Evolutionary conservation across 1,284 basidiomycete species (phyloP).

Genomic region (Coriolopsis trogii): DNA sequence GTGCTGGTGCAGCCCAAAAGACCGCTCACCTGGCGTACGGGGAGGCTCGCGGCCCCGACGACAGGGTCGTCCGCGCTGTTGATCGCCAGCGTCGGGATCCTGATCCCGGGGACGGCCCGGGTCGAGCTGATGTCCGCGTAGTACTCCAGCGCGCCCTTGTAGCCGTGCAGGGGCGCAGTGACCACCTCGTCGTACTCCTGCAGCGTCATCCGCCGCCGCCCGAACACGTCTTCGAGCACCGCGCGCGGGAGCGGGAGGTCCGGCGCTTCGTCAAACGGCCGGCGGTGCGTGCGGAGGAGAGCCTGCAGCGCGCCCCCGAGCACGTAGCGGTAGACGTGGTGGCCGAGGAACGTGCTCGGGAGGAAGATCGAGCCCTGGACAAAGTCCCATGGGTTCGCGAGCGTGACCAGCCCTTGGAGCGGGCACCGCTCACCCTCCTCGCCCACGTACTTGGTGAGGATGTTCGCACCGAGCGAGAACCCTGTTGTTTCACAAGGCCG

Average conservation of each 20-base stretch:
- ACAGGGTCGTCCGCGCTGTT: conserved; percentile 34
- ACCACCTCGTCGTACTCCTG: conserved; percentile 26
- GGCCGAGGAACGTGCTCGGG: conserved; percentile 24
- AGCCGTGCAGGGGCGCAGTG: conserved; percentile 27
- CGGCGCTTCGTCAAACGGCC: conserved; percentile 19
- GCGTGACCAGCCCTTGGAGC: conserved; percentile 24
- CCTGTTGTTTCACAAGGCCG: conserved; percentile 19
- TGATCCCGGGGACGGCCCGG: conserved; percentile 18
- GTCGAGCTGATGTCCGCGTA: conserved; percentile 28
- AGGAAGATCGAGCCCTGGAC: conserved; percentile 21
- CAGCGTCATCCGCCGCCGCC: conserved; percentile 20
- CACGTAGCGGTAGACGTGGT: conserved; percentile 28
- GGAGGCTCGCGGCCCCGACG: conserved; percentile 17
- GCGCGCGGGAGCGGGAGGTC: conserved; percentile 13
- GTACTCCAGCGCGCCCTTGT: conserved; percentile 27
- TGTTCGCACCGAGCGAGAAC: conserved; percentile 34
- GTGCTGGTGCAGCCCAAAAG: too few relatives aligned
- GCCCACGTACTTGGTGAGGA: conserved; percentile 31
- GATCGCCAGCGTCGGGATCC: conserved; percentile 29
- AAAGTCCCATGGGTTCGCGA: conserved; percentile 35
- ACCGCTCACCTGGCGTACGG: conserved; percentile 11
- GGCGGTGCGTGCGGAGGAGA: conserved; percentile 23
- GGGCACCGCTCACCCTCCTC: conserved; percentile 33
- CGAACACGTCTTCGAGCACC: conserved; percentile 19
- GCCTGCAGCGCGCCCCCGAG: conserved; percentile 29